Evolutionary conservation across 306 rosid genomes (phyloP).

Genomic region (Fragaria ananassa): DNA sequence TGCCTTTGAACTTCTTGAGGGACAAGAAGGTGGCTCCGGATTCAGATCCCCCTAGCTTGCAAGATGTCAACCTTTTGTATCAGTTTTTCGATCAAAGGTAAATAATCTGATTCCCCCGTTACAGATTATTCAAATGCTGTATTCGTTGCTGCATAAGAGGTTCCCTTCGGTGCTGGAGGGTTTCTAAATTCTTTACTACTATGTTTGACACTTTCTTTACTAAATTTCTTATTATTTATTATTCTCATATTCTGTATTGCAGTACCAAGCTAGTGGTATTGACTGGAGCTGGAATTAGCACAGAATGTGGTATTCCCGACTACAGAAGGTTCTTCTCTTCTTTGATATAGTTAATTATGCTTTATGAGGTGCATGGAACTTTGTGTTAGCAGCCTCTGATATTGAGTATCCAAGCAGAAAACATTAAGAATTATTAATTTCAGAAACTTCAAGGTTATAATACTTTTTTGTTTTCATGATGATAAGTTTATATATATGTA

Average conservation of each 20-base stretch:
- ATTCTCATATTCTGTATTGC: conserved; percentile 19
- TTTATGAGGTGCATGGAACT: background rate
- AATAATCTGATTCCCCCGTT: background rate
- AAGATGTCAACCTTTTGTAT: conserved; percentile 60
- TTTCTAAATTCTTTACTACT: background rate
- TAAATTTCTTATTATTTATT: conserved; percentile 15
- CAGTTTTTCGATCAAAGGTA: conserved; percentile 72
- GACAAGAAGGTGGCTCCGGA: conserved; percentile 66
- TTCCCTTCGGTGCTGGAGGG: conserved; percentile 4
- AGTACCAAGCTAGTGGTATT: conserved; percentile 68
- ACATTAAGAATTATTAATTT: background rate
- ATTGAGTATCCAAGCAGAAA: background rate
- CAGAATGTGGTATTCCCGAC: conserved; percentile 97
- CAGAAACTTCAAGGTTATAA: background rate
- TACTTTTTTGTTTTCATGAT: background rate
- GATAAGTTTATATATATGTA: background rate
- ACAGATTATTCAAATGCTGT: background rate
- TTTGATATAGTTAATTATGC: background rate
- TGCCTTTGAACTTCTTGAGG: conserved; percentile 33
- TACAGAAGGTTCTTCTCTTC: conserved; percentile 67
- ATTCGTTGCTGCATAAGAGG: conserved; percentile 3
- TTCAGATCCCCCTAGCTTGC: conserved; percentile 79
- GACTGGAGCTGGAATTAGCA: conserved; percentile 94
- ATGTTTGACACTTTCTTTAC: conserved; percentile 17
- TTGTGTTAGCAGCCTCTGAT: background rate